Conservation (phyloP, 805 yeast genomes). For the Candida incommunis region DNA sequence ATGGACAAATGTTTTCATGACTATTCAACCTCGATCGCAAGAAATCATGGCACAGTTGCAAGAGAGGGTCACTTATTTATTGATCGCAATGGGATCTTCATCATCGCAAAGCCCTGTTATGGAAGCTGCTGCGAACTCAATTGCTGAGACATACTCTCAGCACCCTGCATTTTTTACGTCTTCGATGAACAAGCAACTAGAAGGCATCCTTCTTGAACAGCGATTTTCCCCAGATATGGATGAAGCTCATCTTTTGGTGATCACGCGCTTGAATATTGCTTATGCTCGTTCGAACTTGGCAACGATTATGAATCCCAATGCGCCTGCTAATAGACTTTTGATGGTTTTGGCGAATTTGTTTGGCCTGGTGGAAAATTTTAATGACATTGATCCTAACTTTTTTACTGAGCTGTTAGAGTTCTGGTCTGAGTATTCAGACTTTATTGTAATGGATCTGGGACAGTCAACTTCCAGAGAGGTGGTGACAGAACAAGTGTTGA, state of each 20-base stretch:
- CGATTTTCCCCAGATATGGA: not conserved
- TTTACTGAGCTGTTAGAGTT: constrained; percentile 17
- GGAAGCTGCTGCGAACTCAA: not conserved
- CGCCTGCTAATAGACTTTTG: not conserved
- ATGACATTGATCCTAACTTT: not conserved
- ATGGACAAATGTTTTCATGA: not conserved
- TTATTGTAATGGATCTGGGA: constrained; percentile 18
- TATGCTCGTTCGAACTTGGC: not conserved
- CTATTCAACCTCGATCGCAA: not conserved
- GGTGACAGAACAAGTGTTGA: not conserved
- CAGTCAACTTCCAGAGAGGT: constrained; percentile 22
- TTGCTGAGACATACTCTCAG: constrained; percentile 1
- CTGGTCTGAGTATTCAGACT: constrained; percentile 22
- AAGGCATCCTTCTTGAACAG: not conserved
- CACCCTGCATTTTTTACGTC: constrained; percentile 1
- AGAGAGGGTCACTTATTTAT: not conserved
- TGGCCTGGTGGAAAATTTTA: not conserved
- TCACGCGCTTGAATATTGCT: not conserved
- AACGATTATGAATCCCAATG: not conserved
- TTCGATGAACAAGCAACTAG: not conserved
- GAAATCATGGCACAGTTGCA: not conserved
- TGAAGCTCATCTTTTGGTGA: not conserved
- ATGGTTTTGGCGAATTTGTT: not conserved
- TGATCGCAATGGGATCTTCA: not conserved
- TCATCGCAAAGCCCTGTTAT: not conserved